Percentiles rank a stretch among this genome's conserved stretches.
Evolutionary conservation across 2,329 filamentous ascomycete species (phyloP).

Genomic region (Trichocomaceae sp.): DNA sequence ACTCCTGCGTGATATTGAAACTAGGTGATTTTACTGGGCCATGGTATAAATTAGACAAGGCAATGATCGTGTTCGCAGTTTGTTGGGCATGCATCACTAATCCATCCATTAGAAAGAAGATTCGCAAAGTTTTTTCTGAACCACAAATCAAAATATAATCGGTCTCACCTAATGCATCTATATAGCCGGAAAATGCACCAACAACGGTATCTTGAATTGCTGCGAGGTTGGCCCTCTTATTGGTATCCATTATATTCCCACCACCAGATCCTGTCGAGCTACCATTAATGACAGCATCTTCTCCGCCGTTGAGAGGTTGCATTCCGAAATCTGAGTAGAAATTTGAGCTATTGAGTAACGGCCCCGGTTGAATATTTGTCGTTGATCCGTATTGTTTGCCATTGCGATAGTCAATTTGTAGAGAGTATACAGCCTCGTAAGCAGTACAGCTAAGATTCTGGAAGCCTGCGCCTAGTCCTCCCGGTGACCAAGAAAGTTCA

Average conservation of each 20-base stretch:
- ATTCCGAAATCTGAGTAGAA: constrained; percentile 5
- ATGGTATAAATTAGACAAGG: constrained; percentile 1
- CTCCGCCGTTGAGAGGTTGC: not conserved
- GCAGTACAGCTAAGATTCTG: constrained; percentile 9
- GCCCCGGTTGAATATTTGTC: not conserved
- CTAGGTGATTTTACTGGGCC: not conserved
- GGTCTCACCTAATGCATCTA: constrained; percentile 3
- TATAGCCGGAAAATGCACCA: constrained; percentile 5
- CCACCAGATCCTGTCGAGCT: not conserved
- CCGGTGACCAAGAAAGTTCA: constrained; percentile 4
- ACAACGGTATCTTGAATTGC: constrained; percentile 4
- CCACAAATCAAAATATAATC: not conserved
- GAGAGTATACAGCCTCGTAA: constrained; percentile 6
- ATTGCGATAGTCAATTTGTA: not conserved
- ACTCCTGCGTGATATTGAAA: constrained; percentile 10
- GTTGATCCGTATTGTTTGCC: not conserved
- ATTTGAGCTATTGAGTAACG: constrained; percentile 1
- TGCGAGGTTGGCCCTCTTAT: constrained; percentile 7
- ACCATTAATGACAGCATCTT: not conserved
- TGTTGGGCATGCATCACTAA: constrained; percentile 4
- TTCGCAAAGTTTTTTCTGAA: not conserved
- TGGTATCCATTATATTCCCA: constrained; percentile 3
- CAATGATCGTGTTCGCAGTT: constrained; percentile 6
- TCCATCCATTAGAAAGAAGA: not conserved
- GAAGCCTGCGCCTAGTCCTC: not conserved